Percentiles rank a stretch among this genome's conserved stretches.
Evolutionary conservation across 2,329 filamentous ascomycete species (phyloP).

Genomic region (Trichophyton simii): DNA sequence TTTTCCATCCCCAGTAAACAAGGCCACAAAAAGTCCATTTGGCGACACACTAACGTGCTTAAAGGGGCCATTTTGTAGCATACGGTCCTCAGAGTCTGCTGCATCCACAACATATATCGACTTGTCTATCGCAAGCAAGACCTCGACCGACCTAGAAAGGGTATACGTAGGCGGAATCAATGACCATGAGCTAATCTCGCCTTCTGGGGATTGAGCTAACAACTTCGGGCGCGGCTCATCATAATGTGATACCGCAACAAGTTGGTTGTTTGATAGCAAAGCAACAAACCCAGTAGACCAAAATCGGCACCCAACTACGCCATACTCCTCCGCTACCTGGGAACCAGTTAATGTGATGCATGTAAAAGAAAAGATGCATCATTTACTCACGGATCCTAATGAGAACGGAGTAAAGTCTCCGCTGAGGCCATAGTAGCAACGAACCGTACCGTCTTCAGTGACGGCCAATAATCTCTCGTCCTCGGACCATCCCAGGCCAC

Average conservation of each 20-base stretch:
- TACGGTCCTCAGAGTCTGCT: constrained; percentile 78
- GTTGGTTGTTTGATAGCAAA: constrained; percentile 71
- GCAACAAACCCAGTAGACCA: constrained; percentile 89
- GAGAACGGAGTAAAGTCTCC: constrained; percentile 92
- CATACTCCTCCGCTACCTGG: constrained; percentile 68
- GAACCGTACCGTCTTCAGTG: constrained; percentile 76
- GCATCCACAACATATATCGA: constrained; percentile 82
- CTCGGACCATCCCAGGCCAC: constrained; percentile 88
- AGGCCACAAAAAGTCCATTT: constrained; percentile 72
- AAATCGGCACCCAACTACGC: constrained; percentile 81
- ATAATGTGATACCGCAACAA: constrained; percentile 80
- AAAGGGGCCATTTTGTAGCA: constrained; percentile 85
- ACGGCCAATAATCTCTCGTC: constrained; percentile 85
- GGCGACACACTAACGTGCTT: constrained; percentile 82
- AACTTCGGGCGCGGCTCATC: constrained; percentile 78
- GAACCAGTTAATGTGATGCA: not conserved
- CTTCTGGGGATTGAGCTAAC: constrained; percentile 63
- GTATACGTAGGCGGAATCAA: constrained; percentile 80
- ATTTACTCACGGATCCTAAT: constrained; percentile 54
- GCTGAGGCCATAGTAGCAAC: constrained; percentile 83
- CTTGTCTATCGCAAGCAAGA: constrained; percentile 68
- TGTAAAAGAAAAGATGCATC: not conserved
- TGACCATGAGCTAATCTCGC: constrained; percentile 74
- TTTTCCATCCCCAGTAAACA: constrained; percentile 75
- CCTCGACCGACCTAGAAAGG: constrained; percentile 84